Evolutionary conservation across 164 flowering plant genomes (phyloP).

Genomic region (Nymphaea thermarum): DNA sequence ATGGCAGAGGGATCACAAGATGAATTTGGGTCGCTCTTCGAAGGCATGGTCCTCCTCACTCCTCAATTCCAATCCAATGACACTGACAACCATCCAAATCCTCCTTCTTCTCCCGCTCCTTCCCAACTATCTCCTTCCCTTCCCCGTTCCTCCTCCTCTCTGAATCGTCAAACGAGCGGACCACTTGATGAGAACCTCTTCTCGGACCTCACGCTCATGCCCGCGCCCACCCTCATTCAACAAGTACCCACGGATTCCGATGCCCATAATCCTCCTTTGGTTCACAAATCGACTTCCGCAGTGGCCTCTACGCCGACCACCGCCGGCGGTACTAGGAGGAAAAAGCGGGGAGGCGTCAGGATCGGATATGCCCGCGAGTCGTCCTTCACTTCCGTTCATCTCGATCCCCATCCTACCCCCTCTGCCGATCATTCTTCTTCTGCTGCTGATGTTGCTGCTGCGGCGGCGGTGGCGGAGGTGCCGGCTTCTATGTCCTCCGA

Average conservation of each 20-base stretch:
- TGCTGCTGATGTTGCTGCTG: neutral
- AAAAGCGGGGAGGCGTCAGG: slow-evolving; percentile 39
- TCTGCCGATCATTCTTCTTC: slow-evolving; percentile 7
- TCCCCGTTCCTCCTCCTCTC: slow-evolving; percentile 2
- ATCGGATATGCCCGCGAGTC: slow-evolving; percentile 58
- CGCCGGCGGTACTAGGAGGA: slow-evolving; percentile 35
- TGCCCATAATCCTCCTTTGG: neutral
- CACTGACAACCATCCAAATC: neutral
- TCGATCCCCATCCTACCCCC: neutral
- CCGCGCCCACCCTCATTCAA: neutral
- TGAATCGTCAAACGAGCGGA: neutral
- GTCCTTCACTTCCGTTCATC: neutral
- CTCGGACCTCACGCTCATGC: slow-evolving; percentile 51
- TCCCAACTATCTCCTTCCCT: slow-evolving; percentile 10
- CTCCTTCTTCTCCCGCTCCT: slow-evolving; percentile 3
- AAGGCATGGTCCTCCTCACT: slow-evolving; percentile 59
- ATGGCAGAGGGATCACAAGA: slow-evolving; percentile 15
- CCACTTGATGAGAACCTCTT: slow-evolving; percentile 74
- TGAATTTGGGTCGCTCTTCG: slow-evolving; percentile 58
- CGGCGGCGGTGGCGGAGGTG: too few species aligned
- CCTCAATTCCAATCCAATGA: slow-evolving; percentile 15
- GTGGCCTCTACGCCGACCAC: slow-evolving; percentile 5
- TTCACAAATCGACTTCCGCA: too few species aligned
- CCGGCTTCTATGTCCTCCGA: too few species aligned
- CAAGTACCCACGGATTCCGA: neutral